Evolutionary conservation across 2,329 filamentous ascomycete genomes (phyloP).

Genomic region (Fusarium cyanostomum): DNA sequence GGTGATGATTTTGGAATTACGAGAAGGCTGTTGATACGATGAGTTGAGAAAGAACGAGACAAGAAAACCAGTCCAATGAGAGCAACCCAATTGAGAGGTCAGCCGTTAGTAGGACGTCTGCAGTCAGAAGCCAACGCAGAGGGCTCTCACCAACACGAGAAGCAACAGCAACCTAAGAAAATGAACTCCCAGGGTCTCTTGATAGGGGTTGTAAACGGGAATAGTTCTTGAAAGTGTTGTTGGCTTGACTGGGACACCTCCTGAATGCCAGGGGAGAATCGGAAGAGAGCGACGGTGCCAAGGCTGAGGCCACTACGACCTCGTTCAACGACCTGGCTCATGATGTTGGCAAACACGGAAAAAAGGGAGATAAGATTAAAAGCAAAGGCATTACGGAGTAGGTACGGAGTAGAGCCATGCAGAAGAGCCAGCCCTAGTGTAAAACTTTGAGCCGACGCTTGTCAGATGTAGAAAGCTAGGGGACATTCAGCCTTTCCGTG

Average conservation of each 20-base stretch:
- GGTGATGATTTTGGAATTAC: constrained; percentile 2
- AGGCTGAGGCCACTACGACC: constrained; percentile 6
- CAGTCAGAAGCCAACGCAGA: constrained; percentile 4
- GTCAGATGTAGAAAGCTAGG: not conserved
- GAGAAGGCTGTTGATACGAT: not conserved
- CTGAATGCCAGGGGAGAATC: constrained; percentile 6
- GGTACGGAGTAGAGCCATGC: not conserved
- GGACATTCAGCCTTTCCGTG: not conserved
- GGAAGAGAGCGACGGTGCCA: constrained; percentile 15
- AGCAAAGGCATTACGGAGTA: not conserved
- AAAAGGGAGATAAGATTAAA: not conserved
- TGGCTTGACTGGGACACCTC: constrained; percentile 13
- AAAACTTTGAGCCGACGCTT: not conserved
- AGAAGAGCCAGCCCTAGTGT: not conserved
- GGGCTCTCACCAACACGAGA: constrained; percentile 23
- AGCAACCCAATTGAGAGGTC: not conserved
- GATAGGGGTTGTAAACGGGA: constrained; percentile 20
- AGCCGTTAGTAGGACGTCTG: not conserved
- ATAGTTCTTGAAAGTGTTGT: not conserved
- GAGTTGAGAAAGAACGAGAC: not conserved
- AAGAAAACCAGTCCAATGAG: not conserved
- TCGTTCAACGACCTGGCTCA: constrained; percentile 15
- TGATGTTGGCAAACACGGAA: constrained; percentile 1
- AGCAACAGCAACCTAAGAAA: constrained; percentile 22
- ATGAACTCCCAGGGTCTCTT: constrained; percentile 25